Conservation (phyloP, 2,329 filamentous ascomycete species). For the Fusarium coffeatum region DNA sequence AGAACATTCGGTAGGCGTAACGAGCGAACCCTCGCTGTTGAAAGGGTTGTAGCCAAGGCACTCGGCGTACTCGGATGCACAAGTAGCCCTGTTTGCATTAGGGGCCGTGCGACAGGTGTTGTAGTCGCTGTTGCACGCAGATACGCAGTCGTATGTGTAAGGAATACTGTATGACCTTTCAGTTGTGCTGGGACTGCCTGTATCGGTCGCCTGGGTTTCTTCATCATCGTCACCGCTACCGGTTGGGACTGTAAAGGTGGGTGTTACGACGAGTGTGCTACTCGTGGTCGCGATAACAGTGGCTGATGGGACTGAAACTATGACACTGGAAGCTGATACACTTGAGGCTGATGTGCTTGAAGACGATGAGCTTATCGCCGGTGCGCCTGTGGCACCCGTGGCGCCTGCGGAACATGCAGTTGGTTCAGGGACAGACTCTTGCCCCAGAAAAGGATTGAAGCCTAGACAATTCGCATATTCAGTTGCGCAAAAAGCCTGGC, state of each 20-base stretch:
- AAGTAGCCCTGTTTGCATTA: constrained; percentile 4
- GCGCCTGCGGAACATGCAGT: neutral
- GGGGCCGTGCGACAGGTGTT: neutral
- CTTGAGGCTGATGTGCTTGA: neutral
- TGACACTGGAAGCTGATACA: neutral
- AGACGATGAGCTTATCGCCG: too few species aligned
- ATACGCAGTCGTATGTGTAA: constrained; percentile 11
- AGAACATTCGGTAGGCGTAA: constrained; percentile 13
- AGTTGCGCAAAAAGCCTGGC: neutral
- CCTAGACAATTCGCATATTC: neutral
- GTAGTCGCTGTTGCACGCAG: neutral
- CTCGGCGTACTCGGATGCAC: constrained; percentile 3
- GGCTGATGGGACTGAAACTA: neutral
- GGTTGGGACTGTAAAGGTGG: neutral
- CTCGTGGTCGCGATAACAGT: neutral
- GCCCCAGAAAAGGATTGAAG: neutral
- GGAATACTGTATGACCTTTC: neutral
- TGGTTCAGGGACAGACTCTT: neutral
- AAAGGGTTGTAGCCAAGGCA: constrained; percentile 23
- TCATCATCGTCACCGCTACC: neutral
- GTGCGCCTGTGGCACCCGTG: neutral
- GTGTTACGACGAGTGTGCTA: neutral
- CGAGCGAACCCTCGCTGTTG: neutral
- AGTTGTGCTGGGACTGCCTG: neutral
- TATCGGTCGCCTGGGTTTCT: neutral